A percentile compares a stretch with the other conserved stretches of the same genome.
Conservation (phyloP, 140 eudicot genomes). For the Oenanthe javanica region DNA sequence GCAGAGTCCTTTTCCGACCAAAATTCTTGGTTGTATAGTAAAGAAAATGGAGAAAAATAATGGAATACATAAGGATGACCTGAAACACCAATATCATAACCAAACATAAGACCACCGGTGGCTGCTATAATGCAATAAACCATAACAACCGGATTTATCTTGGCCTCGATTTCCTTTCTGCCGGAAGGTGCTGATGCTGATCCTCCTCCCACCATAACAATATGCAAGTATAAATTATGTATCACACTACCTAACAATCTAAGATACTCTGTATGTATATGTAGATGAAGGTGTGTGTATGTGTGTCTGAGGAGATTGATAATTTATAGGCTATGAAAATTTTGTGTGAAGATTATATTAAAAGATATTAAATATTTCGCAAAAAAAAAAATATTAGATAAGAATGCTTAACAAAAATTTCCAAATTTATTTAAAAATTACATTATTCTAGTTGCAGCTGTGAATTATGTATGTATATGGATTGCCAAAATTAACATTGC, state of each 20-base stretch:
- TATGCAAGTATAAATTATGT: neutral
- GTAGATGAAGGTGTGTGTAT: too few relatives aligned
- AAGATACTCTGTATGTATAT: too few relatives aligned
- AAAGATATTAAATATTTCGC: too few relatives aligned
- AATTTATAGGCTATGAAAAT: neutral
- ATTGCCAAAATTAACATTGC: too few relatives aligned
- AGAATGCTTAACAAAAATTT: too few relatives aligned
- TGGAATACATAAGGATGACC: slow-evolving; percentile 23
- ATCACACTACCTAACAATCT: too few relatives aligned
- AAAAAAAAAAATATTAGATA: neutral
- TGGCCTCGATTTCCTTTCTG: slow-evolving; percentile 78
- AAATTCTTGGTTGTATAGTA: neutral
- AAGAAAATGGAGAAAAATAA: too few relatives aligned
- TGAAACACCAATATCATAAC: slow-evolving; percentile 71
- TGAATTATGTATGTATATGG: too few relatives aligned
- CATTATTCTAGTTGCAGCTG: too few relatives aligned
- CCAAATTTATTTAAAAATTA: too few relatives aligned
- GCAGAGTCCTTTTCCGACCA: neutral
- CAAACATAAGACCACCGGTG: slow-evolving; percentile 56
- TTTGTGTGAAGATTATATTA: too few relatives aligned
- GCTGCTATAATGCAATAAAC: slow-evolving; percentile 95
- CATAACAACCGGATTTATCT: slow-evolving; percentile 84
- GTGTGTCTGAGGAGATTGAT: neutral
- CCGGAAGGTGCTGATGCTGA: neutral
- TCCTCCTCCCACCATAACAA: neutral